A percentile compares a stretch with the other conserved stretches of the same genome.
These are phyloP conservation scores for Trematosphaeria pertusa DNA, from an alignment of 2,329 filamentous ascomycete genomes.

Conservation along the genomic window DNA sequence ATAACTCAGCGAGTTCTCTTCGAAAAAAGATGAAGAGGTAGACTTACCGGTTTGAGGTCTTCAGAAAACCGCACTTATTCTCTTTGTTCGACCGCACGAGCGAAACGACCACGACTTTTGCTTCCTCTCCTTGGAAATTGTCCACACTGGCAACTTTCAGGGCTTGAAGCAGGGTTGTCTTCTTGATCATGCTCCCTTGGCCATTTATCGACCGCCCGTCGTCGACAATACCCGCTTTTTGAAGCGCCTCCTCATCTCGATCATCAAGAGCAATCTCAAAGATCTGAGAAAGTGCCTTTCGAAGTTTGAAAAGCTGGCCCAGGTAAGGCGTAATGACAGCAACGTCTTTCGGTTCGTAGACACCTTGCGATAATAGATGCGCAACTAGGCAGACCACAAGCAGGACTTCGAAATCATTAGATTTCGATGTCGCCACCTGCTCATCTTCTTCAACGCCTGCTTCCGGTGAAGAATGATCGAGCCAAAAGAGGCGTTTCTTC, in stretches of 20 bases:
- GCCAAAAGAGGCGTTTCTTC: slow-evolving; percentile 62
- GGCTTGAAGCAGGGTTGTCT: slow-evolving; percentile 55
- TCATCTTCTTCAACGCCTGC: slow-evolving; percentile 34
- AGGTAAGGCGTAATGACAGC: slow-evolving; percentile 72
- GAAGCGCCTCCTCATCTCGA: slow-evolving; percentile 63
- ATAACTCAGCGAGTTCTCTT: not conserved
- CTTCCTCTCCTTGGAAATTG: slow-evolving; percentile 79
- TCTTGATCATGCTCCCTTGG: slow-evolving; percentile 28
- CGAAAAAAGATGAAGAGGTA: not conserved
- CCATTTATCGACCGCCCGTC: not conserved
- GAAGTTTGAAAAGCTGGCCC: slow-evolving; percentile 62
- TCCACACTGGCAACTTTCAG: slow-evolving; percentile 69
- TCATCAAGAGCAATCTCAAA: slow-evolving; percentile 70
- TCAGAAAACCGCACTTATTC: slow-evolving; percentile 68
- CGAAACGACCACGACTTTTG: slow-evolving; percentile 71
- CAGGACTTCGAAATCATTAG: slow-evolving; percentile 65
- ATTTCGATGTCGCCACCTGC: slow-evolving; percentile 51
- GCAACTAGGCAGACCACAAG: slow-evolving; percentile 67
- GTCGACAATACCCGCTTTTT: slow-evolving; percentile 13
- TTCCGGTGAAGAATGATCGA: slow-evolving; percentile 62
- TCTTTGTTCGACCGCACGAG: slow-evolving; percentile 70
- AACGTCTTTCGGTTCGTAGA: slow-evolving; percentile 65
- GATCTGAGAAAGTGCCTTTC: slow-evolving; percentile 48
- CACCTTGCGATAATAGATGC: slow-evolving; percentile 69
- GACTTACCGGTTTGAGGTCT: slow-evolving; percentile 61